Evolutionary conservation across 768 basidiomycete species (phyloP).

Genomic region (Phaeolepiota aurea): DNA sequence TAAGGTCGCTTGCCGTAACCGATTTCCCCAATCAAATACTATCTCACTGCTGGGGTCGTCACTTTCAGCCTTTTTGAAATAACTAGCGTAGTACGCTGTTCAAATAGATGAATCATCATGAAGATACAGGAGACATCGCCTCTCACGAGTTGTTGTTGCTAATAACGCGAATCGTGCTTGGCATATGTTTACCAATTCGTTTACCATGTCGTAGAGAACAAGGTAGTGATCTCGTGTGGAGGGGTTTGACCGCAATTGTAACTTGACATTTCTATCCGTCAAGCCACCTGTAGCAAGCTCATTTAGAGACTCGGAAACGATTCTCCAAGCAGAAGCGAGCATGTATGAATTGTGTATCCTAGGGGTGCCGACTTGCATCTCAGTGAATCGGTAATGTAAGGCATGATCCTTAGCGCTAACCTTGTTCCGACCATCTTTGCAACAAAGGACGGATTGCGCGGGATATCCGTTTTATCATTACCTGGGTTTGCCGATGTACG

Average conservation of each 20-base stretch:
- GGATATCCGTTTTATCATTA: constrained; percentile 12
- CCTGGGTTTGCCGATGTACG: constrained; percentile 29
- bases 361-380: constrained; percentile 6
- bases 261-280: constrained; percentile 41
- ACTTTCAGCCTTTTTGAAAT: constrained; percentile 45
- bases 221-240: constrained; percentile 53
- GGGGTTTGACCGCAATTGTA: constrained; percentile 42
- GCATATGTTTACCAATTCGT: constrained; percentile 46
- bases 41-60: constrained; percentile 39
- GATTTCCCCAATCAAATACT: constrained; percentile 52
- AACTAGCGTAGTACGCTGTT: constrained; percentile 65
- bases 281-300: constrained; percentile 48
- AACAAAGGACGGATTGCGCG: constrained; percentile 38
- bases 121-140: not conserved
- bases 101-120: constrained; percentile 4
- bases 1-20: constrained; percentile 52
- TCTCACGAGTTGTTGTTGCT: constrained; percentile 63
- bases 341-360: constrained; percentile 81
- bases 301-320: constrained; percentile 52
- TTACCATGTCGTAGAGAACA: constrained; percentile 54
- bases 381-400: not conserved
- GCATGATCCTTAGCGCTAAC: constrained; percentile 22
- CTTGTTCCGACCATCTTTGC: constrained; percentile 53
- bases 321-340: constrained; percentile 77
- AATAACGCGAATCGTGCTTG: constrained; percentile 63